phyloP scores from a whole-genome alignment of 2,329 filamentous ascomycete genomes.

The Orbilia blumenaviensis region DNA sequence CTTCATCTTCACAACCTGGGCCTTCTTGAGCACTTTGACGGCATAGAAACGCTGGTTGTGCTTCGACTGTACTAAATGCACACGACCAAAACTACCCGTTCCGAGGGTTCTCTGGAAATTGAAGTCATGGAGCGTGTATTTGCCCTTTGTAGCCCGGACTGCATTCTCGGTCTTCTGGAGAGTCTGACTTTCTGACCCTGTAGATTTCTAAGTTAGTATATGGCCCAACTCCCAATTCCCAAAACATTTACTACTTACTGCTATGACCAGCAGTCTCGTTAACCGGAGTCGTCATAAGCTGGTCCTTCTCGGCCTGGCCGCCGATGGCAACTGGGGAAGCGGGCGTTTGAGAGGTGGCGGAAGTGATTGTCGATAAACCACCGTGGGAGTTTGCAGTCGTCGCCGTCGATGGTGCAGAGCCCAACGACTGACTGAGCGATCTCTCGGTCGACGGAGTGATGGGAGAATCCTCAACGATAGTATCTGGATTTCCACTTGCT shows the following conservation, averaged over 20 bases:
- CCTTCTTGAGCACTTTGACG: conserved; percentile 98
- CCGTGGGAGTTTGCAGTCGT: conserved; percentile 56
- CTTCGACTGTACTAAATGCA: conserved; percentile 95
- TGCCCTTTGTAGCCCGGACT: conserved; percentile 84
- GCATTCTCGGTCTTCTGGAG: conserved; percentile 60
- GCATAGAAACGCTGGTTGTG: conserved; percentile 99
- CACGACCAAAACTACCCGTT: conserved; percentile 94
- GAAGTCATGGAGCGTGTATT: conserved; percentile 94
- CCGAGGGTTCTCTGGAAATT: conserved; percentile 88
- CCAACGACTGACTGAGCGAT: conserved; percentile 57
- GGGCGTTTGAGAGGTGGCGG: conserved; percentile 58
- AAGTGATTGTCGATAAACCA: conserved; percentile 56
- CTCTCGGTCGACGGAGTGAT: conserved; percentile 55
- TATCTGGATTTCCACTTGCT: conserved; percentile 57
- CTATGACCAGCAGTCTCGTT: conserved; percentile 59
- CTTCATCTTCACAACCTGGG: conserved; percentile 99
- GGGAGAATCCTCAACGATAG: conserved; percentile 44
- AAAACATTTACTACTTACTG: conserved; percentile 58
- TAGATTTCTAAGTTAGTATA: background rate
- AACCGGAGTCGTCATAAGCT: conserved; percentile 58
- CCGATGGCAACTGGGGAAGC: conserved; percentile 43
- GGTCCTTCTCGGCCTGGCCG: conserved; percentile 57
- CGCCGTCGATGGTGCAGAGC: conserved; percentile 58
- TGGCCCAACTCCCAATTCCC: background rate
- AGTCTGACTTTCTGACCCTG: conserved; percentile 60